A percentile compares a stretch with the other conserved stretches of the same genome.
Evolutionary conservation across 2,329 filamentous ascomycete species (phyloP).

Genomic region (Ilyonectria destructans): DNA sequence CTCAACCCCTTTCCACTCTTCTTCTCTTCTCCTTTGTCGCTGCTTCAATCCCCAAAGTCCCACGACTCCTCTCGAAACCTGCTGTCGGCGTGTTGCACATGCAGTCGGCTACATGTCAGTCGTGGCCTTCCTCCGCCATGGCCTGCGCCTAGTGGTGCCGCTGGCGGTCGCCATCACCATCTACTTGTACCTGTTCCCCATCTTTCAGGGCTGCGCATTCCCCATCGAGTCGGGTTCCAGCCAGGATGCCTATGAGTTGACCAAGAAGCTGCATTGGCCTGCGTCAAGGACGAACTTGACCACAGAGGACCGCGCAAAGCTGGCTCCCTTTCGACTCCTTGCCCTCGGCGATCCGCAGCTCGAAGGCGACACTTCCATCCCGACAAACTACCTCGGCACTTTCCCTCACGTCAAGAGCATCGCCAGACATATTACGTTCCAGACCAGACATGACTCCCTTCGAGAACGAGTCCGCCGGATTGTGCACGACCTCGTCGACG

Average conservation of each 20-base stretch:
- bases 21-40: not conserved
- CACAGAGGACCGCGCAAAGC: conserved; percentile 44
- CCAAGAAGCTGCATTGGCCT: conserved; percentile 62
- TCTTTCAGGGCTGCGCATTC: conserved; percentile 87
- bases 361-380: conserved; percentile 91
- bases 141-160: conserved; percentile 69
- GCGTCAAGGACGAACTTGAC: conserved; percentile 45
- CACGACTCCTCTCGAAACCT: conserved; percentile 25
- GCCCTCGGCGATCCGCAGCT: conserved; percentile 93
- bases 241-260: conserved; percentile 54
- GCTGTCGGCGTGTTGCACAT: conserved; percentile 50
- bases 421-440: conserved; percentile 64
- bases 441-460: conserved; percentile 62
- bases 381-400: conserved; percentile 67
- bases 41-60: conserved; percentile 20
- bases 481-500: conserved; percentile 73
- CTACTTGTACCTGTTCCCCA: conserved; percentile 91
- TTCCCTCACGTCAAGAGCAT: conserved; percentile 70
- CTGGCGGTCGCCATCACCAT: conserved; percentile 79
- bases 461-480: conserved; percentile 68
- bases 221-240: conserved; percentile 66
- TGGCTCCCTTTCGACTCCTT: conserved; percentile 88
- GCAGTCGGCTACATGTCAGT: conserved; percentile 67
- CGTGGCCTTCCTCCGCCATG: conserved; percentile 70
- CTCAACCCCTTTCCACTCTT: conserved; percentile 30